Conservation (phyloP, 148 eudicot species). For the Chenopodium album region DNA sequence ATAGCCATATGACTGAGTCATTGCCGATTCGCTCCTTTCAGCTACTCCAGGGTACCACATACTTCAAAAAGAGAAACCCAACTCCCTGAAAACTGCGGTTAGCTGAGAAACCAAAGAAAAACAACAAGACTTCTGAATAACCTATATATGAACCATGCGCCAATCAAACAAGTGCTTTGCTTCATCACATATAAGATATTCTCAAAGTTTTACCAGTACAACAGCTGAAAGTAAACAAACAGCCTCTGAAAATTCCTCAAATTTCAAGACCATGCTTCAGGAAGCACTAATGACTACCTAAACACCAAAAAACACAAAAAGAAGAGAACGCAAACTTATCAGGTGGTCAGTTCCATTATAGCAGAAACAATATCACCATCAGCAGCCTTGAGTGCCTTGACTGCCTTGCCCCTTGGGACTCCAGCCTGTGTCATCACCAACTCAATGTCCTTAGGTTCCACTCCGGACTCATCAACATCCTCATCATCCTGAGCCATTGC, state of each 20-base stretch:
- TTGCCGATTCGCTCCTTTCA: no score
- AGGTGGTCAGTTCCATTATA: constrained; percentile 84
- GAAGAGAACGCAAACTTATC: constrained; percentile 10
- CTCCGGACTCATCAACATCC: constrained; percentile 72
- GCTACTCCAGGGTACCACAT: no score
- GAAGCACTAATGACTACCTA: constrained; percentile 23
- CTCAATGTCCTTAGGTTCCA: constrained; percentile 77
- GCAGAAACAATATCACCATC: constrained; percentile 83
- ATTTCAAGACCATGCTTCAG: constrained; percentile 19
- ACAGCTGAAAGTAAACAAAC: constrained; percentile 18
- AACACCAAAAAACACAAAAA: constrained; percentile 20
- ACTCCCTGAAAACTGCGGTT: no score
- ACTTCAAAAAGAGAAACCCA: no score
- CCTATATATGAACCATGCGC: not conserved
- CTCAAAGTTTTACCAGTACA: constrained; percentile 19
- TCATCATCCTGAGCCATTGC: constrained; percentile 64
- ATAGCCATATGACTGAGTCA: no score
- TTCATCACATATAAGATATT: constrained; percentile 15
- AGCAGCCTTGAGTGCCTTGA: constrained; percentile 70
- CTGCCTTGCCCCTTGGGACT: constrained; percentile 66
- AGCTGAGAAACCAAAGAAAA: not conserved
- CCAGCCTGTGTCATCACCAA: constrained; percentile 89
- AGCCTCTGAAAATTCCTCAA: constrained; percentile 14
- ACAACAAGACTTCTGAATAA: not conserved
- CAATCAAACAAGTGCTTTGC: constrained; percentile 21